phyloP scores from a whole-genome alignment of 2,329 filamentous ascomycete species.

The Penicillium sp. region DNA sequence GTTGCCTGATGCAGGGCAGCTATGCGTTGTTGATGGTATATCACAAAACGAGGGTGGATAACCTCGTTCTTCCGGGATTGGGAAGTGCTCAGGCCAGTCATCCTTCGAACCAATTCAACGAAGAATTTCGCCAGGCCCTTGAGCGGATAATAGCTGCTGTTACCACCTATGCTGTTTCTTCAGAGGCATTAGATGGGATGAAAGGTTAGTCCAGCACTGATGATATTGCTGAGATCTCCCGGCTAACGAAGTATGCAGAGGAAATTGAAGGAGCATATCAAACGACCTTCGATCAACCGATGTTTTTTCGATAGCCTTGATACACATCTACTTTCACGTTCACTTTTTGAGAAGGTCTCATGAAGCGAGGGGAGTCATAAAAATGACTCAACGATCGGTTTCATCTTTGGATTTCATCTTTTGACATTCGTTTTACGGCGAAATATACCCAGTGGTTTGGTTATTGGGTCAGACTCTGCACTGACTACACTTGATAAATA shows the following conservation, averaged over 20 bases:
- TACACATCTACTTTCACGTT: neutral
- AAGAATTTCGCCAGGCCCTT: slow-evolving; percentile 45
- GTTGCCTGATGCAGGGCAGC: slow-evolving; percentile 53
- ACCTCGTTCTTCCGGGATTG: slow-evolving; percentile 34
- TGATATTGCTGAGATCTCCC: neutral
- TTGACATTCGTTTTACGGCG: neutral
- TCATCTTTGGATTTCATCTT: neutral
- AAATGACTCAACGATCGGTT: neutral
- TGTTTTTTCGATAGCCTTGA: slow-evolving; percentile 10
- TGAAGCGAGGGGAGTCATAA: neutral
- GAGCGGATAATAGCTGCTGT: slow-evolving; percentile 43
- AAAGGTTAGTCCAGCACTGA: slow-evolving; percentile 38
- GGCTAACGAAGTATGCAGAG: slow-evolving; percentile 32
- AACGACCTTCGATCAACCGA: slow-evolving; percentile 42
- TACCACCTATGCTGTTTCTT: slow-evolving; percentile 47
- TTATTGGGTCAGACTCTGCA: neutral
- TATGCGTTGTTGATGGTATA: slow-evolving; percentile 54
- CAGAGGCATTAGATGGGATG: slow-evolving; percentile 51
- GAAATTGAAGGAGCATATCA: slow-evolving; percentile 50
- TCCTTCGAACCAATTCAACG: slow-evolving; percentile 37
- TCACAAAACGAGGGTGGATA: slow-evolving; percentile 47
- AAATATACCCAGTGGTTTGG: slow-evolving; percentile 6
- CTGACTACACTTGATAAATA: neutral
- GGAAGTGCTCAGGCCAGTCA: slow-evolving; percentile 27
- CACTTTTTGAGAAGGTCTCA: neutral